Evolutionary conservation across 768 basidiomycete species (phyloP), one percentile per base, ranked within the genome.

Genomic region (Rhodotorula paludigena): DNA sequence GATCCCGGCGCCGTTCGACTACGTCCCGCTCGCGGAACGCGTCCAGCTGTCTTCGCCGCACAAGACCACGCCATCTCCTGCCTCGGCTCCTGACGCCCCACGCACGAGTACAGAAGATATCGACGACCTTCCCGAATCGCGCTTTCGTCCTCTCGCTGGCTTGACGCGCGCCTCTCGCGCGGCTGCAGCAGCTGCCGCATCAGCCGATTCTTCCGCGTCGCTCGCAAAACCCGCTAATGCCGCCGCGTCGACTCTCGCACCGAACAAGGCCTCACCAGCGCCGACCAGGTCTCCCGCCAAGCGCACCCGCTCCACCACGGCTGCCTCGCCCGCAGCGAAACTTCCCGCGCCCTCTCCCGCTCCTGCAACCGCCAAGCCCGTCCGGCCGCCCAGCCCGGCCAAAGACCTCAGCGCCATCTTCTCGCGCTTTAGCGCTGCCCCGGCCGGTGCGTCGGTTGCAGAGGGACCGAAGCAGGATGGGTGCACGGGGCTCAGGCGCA

Each of bases 361-460:
- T 21, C 55, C 41, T 11, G 3, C 41, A 0, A 21, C 10, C 38
- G 42, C 30, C 16, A 12, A 9, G 10, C 1, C 28, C 2, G 9
- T 36, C 0, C 35, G 18, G 0, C 60, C 60, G 3, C 30, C 60
- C 10, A 52, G 39, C 9, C 60, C 66, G 10, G 60, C 66, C 10
- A 68, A 63, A 38, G 66, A 68, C 57, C 57, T 68, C 11, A 54
- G 56, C 5, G 44, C 61, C 33, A 42, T 68, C 41, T 68, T 68
- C 52, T 63, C 66, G n/a, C 51, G 57, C 8, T 68, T 68, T 30
- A 12, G 38, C 18, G n/a, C 58, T 12, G n/a, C 51, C n/a, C n/a
- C 53, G 21, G 25, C 44, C 32, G 32, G 35, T 12, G 57, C 36
- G 33, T n/a, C n/a, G n/a, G n/a, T n/a, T n/a, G n/a, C n/a, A n/a